phyloP scores from a whole-genome alignment of 768 basidiomycete species.

The Piloderma croceum region DNA sequence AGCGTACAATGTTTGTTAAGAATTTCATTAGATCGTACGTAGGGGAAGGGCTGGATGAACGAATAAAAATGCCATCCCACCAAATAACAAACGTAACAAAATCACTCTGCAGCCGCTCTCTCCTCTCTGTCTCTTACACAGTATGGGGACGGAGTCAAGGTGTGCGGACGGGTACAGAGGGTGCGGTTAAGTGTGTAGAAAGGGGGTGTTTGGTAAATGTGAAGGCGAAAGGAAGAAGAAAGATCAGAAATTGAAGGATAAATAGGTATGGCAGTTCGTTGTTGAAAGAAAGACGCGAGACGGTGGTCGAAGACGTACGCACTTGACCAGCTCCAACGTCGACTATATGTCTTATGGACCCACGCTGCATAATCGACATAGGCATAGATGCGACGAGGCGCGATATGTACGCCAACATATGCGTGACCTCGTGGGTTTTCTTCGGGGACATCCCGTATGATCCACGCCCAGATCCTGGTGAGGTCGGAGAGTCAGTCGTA shows the following conservation, averaged over 20 bases:
- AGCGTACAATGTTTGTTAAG: too few species aligned
- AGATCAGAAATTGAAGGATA: not conserved
- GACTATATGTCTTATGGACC: constrained; percentile 40
- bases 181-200: not conserved
- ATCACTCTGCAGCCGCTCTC: too few species aligned
- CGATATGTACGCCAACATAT: constrained; percentile 54
- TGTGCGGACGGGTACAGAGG: too few species aligned
- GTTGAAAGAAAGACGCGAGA: not conserved
- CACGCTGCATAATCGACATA: too few species aligned
- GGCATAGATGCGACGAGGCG: constrained; percentile 27
- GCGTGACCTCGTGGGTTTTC: constrained; percentile 64
- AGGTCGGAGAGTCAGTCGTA: not conserved
- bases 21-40: too few species aligned
- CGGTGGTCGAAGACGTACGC: constrained; percentile 11
- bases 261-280: not conserved
- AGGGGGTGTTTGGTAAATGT: not conserved
- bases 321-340: constrained; percentile 76
- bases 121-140: too few species aligned
- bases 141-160: too few species aligned
- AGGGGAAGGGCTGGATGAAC: too few species aligned
- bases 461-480: not conserved
- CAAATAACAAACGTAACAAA: too few species aligned
- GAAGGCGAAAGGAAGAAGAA: constrained; percentile 1
- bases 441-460: constrained; percentile 63
- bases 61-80: too few species aligned